Evolutionary conservation across 2,329 filamentous ascomycete species (phyloP), one percentile per base, ranked within the genome.

Genomic region (Cladosporium velox): DNA sequence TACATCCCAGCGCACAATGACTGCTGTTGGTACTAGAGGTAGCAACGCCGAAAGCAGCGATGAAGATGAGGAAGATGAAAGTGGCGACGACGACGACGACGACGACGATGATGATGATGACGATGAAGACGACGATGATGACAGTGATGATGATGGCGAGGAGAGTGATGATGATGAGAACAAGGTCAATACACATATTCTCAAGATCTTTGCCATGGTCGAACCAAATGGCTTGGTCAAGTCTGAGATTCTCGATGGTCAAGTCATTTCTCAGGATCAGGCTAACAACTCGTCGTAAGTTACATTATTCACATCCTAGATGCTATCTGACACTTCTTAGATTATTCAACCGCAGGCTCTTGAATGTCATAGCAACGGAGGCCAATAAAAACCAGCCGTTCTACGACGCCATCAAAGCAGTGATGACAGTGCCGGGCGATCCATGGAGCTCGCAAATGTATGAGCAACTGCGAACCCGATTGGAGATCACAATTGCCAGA

Each of bases 121-220:
- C 8, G 24, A 24, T 6, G 55, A 59, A 2, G 44, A 44, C 14
- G 55, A 59, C 4, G 32, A 26, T 11, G 64, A 65, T 15, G 47
- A 32, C 7, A 41, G 30, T 4, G 47, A 65, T 15, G 57, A 52
- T 12, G 57, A 32, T 3, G n/a, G 32, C 4, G 57, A 63, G 12
- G 21, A 52, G 2, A 57, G 51, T 18, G 62, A 58, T 34, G 61
- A 64, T 6, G 62, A 64, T n/a, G 35, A 32, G 12, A 18, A 58
- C 18, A 7, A 32, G 7, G 4, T 14, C 4, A 10, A 15, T 14
- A 10, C 4, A 54, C 30, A n/a, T 1, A 24, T 64, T 15, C 7
- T 38, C 26, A 32, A 47, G 15, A 47, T 47, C 11, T 64, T 55
- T 14, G 44, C 47, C 2, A 34, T 26, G 14, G 30, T 3, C 11